A percentile compares a stretch with the other conserved stretches of the same genome.
These are phyloP conservation scores for Penicillium sp. DNA, from an alignment of 2,329 filamentous ascomycete genomes.

Conservation along the genomic window DNA sequence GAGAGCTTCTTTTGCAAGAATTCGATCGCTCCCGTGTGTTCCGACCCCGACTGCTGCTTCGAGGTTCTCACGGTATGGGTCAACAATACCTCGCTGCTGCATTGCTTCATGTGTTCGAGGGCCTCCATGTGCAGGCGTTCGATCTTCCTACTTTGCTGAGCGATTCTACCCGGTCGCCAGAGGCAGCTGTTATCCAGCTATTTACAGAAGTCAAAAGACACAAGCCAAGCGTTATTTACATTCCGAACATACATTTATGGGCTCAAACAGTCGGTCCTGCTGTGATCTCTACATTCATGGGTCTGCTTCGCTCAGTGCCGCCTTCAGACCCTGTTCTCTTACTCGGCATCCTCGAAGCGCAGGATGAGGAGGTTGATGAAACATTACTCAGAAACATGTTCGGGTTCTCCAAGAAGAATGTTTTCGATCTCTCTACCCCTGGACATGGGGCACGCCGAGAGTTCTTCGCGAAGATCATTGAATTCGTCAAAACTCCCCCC, in stretches of 20 bases:
- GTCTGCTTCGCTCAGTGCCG: slow-evolving; percentile 78
- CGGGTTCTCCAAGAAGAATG: slow-evolving; percentile 78
- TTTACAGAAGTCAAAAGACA: slow-evolving; percentile 92
- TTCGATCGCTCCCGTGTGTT: slow-evolving; percentile 90
- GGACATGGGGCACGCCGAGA: slow-evolving; percentile 64
- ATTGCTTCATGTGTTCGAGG: slow-evolving; percentile 86
- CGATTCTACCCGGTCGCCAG: slow-evolving; percentile 76
- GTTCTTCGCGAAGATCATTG: slow-evolving; percentile 75
- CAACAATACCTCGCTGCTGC: slow-evolving; percentile 87
- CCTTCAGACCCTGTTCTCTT: slow-evolving; percentile 88
- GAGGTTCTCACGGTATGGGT: slow-evolving; percentile 85
- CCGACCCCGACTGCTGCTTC: slow-evolving; percentile 81
- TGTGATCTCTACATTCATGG: slow-evolving; percentile 77
- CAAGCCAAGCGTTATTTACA: slow-evolving; percentile 93
- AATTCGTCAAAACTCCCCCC: slow-evolving; percentile 77
- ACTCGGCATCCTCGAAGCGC: slow-evolving; percentile 78
- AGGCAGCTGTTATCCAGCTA: slow-evolving; percentile 85
- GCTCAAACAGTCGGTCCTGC: slow-evolving; percentile 67
- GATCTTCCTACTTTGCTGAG: slow-evolving; percentile 85
- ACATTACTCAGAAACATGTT: slow-evolving; percentile 77
- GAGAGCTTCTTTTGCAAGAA: slow-evolving; percentile 74
- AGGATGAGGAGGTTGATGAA: slow-evolving; percentile 61
- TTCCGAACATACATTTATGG: slow-evolving; percentile 89
- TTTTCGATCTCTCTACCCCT: slow-evolving; percentile 70
- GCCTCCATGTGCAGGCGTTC: slow-evolving; percentile 91